Base-by-base conservation (phyloP, 2,329 filamentous ascomycete species). In the Chaetomiaceae sp. region DNA sequence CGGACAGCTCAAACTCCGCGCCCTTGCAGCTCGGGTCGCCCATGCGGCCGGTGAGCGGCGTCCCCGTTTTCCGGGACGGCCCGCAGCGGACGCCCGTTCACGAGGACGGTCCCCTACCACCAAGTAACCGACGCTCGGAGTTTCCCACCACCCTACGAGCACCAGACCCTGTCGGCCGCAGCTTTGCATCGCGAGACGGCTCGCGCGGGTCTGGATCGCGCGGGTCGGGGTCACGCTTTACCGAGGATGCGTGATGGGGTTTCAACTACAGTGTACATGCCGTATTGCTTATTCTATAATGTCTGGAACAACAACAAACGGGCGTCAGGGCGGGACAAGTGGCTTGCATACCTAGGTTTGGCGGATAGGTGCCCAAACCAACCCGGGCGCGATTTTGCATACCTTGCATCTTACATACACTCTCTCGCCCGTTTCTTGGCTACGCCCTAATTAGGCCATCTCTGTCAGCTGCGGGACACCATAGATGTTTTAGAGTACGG, bases 21-120 rank as follows among this genome's bases (percentile, higher is more conserved):
- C 63, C 59, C 33, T 68, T 83, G 31, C 75, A 81, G 7, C 70
- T 83, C 9, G 81, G 80, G 17, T 71, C 75, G 8, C 79, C 80
- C 6, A 83, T 83, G 79, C 75, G 80, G 42, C 80, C 80, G 27
- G 75, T 80, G 50, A 84, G 81, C 63, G 81, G 82, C 9, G 70
- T 83, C 4, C 76, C 79, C n/a, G 72, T 84, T 29, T 77, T 84
- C 64, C 76, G 83, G 57, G 77, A 81, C n/a, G 81, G 84, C n/a
- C 85, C 85, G 15, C 82, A 79, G 17, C 78, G 83, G 50, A 83
- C 81, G 3, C 80, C 84, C 1, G 71, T 86, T 15, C 78, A 80
- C 53, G 77, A 81, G 54, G 72, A 77, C 46, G 75, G 73, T 22
- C 78, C 79, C 0, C 80, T 80, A 51, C 62, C 69, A 23, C 69